These are phyloP conservation scores for Paramyrothecium sp. DNA, from an alignment of 2,329 filamentous ascomycete genomes.

Conservation along the genomic window DNA sequence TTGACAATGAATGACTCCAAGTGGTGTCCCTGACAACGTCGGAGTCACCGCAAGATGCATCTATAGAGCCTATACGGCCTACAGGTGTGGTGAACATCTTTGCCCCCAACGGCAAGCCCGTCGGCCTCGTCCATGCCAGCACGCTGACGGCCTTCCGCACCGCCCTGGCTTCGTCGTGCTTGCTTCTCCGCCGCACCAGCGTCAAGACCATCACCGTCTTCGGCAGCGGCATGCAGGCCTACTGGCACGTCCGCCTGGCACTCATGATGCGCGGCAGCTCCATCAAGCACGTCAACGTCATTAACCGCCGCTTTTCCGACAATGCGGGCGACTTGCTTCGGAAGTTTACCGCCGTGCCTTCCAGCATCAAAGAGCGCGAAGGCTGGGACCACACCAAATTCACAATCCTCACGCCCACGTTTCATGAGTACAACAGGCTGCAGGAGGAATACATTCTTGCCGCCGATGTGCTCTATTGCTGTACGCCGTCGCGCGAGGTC, in stretches of 20 bases:
- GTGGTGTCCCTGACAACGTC: constrained; percentile 62
- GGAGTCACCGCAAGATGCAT: constrained; percentile 21
- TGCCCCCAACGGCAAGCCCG: constrained; percentile 56
- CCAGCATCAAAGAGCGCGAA: constrained; percentile 47
- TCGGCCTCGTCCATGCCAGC: constrained; percentile 70
- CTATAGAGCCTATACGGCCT: constrained; percentile 41
- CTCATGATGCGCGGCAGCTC: constrained; percentile 69
- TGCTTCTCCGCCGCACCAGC: constrained; percentile 62
- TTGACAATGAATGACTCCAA: constrained; percentile 18
- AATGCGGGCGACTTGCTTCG: constrained; percentile 51
- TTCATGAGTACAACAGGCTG: constrained; percentile 65
- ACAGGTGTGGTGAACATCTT: constrained; percentile 71
- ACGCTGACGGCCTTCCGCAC: constrained; percentile 81
- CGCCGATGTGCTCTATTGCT: constrained; percentile 84
- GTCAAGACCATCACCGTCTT: constrained; percentile 81
- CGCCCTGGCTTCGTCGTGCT: constrained; percentile 66
- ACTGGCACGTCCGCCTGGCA: constrained; percentile 88
- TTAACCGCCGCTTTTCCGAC: constrained; percentile 70
- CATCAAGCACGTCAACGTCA: constrained; percentile 77
- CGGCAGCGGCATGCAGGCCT: constrained; percentile 85
- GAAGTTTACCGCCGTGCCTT: constrained; percentile 43
- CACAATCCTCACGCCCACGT: constrained; percentile 64
- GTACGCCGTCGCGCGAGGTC: constrained; percentile 71
- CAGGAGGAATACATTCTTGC: constrained; percentile 69
- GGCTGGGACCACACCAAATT: constrained; percentile 69